Conservation (phyloP, 768 basidiomycete species). For the Dictyophora rubrovolvata region DNA sequence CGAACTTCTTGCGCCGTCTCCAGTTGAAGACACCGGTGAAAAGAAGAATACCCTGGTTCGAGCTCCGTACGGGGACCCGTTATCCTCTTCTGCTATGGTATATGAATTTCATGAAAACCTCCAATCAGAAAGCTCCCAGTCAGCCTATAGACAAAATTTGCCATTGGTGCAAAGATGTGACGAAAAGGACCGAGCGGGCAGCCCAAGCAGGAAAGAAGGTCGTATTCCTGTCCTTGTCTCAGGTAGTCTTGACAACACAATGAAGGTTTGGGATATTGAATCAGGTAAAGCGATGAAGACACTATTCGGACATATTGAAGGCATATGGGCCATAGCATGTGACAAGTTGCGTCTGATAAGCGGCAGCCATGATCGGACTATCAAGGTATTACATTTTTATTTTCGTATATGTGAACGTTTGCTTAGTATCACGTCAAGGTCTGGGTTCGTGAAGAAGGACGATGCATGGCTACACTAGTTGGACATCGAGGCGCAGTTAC, state of each 20-base stretch:
- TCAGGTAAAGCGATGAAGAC: constrained; percentile 68
- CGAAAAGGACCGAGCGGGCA: neutral
- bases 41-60: neutral
- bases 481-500: constrained; percentile 94
- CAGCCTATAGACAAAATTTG: constrained; percentile 9
- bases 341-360: constrained; percentile 88
- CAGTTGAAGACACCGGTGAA: constrained; percentile 15
- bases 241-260: constrained; percentile 88
- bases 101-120: constrained; percentile 11
- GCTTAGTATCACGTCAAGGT: constrained; percentile 38
- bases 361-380: constrained; percentile 91
- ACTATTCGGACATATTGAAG: constrained; percentile 95
- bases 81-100: constrained; percentile 11
- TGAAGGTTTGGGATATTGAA: constrained; percentile 94
- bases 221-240: constrained; percentile 70
- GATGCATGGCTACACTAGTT: constrained; percentile 80
- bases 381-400: constrained; percentile 57
- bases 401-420: constrained; percentile 2
- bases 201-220: constrained; percentile 13
- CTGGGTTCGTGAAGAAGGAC: constrained; percentile 86
- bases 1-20: constrained; percentile 18
- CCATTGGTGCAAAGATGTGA: neutral
- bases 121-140: constrained; percentile 8
- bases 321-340: constrained; percentile 92
- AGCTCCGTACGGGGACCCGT: constrained; percentile 8